A percentile compares a stretch with the other conserved stretches of the same genome.
Conservation (phyloP, 2,329 filamentous ascomycete genomes). For the Paecilomyces formosus region DNA sequence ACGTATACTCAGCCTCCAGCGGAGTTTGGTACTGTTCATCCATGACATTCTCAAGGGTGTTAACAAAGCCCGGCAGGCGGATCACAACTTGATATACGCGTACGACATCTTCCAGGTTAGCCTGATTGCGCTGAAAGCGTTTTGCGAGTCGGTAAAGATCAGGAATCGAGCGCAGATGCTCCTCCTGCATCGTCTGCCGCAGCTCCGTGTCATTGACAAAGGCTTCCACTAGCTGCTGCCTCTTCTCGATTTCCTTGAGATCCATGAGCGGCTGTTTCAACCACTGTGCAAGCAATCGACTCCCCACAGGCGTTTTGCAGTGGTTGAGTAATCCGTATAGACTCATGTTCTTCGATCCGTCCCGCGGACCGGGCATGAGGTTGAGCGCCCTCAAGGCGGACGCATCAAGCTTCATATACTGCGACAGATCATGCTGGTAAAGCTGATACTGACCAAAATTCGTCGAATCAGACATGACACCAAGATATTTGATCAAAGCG, state of each 20-base stretch:
- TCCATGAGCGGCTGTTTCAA: constrained; percentile 96
- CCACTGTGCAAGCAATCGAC: constrained; percentile 87
- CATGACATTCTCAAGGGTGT: constrained; percentile 85
- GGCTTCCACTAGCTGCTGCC: constrained; percentile 90
- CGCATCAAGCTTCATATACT: constrained; percentile 98
- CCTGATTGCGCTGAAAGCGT: constrained; percentile 85
- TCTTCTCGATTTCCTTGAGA: constrained; percentile 76
- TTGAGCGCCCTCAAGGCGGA: constrained; percentile 91
- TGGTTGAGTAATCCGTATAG: constrained; percentile 90
- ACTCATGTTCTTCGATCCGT: constrained; percentile 97
- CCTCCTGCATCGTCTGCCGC: constrained; percentile 92
- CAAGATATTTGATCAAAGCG: constrained; percentile 88
- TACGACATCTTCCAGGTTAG: constrained; percentile 91
- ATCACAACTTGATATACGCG: constrained; percentile 92
- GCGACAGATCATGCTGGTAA: constrained; percentile 92
- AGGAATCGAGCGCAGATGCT: constrained; percentile 85
- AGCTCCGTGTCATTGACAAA: constrained; percentile 91
- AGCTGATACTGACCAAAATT: constrained; percentile 97
- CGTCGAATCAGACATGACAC: constrained; percentile 78
- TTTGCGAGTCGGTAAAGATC: constrained; percentile 92
- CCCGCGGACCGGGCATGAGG: constrained; percentile 89
- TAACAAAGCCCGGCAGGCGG: constrained; percentile 80
- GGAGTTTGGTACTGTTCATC: constrained; percentile 87
- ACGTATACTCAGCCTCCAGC: constrained; percentile 78
- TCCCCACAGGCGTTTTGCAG: constrained; percentile 93